These are phyloP conservation scores for Thermothielavioides terrestris DNA, from an alignment of 495 filamentous ascomycete species.

Conservation along the genomic window DNA sequence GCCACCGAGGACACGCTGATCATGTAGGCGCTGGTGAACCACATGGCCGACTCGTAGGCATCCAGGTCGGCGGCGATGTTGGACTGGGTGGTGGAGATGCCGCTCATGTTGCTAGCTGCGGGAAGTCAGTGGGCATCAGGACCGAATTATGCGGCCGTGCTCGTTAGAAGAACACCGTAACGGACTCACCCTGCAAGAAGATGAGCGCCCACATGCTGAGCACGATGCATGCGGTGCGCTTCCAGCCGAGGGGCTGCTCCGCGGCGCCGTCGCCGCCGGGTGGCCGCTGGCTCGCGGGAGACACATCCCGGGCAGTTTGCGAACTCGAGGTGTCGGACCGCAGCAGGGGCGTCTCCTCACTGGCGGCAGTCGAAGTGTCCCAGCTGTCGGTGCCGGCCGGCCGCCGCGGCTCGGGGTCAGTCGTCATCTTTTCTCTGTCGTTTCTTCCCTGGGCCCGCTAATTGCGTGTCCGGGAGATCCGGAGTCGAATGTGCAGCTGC, in stretches of 20 bases:
- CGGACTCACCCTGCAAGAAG: slow-evolving; percentile 33
- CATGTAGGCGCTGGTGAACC: slow-evolving; percentile 68
- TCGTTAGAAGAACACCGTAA: too few species aligned
- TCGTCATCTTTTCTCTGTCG: background rate
- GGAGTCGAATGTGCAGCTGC: background rate
- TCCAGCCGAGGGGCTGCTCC: slow-evolving; percentile 12
- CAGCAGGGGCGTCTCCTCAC: slow-evolving; percentile 34
- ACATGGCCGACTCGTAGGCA: slow-evolving; percentile 60
- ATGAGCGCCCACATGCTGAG: slow-evolving; percentile 38
- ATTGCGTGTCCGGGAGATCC: background rate
- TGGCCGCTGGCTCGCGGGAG: background rate
- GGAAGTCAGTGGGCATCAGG: background rate
- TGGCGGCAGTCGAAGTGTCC: slow-evolving; percentile 15
- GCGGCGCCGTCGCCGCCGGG: background rate
- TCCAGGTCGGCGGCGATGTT: slow-evolving; percentile 62
- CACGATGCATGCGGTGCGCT: slow-evolving; percentile 23
- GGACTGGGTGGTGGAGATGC: slow-evolving; percentile 65
- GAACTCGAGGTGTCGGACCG: slow-evolving; percentile 23
- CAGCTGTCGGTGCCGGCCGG: slow-evolving; percentile 10
- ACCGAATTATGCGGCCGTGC: too few species aligned
- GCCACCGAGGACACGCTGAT: slow-evolving; percentile 61
- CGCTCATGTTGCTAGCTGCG: slow-evolving; percentile 62
- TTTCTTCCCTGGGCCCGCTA: too few species aligned
- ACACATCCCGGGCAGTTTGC: slow-evolving; percentile 11
- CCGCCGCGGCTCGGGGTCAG: background rate